Conservation (phyloP, 768 basidiomycete genomes). For the Hypholoma sublateritium region DNA sequence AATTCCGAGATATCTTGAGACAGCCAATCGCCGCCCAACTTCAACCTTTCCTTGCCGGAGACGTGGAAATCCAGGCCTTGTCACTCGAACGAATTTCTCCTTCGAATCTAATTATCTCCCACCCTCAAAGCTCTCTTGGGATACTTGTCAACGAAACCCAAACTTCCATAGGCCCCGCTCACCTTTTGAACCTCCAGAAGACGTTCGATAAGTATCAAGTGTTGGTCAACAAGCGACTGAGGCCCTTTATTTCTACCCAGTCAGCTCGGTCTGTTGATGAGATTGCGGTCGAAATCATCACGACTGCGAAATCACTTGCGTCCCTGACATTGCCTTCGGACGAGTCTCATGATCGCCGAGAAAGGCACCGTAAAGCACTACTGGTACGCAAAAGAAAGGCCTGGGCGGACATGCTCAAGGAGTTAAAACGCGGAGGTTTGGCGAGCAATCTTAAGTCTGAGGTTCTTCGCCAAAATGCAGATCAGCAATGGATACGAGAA, state of each 20-base stretch:
- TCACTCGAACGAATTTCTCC: not conserved
- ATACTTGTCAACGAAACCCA: not conserved
- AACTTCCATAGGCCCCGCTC: conserved; percentile 20
- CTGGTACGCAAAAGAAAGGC: conserved; percentile 85
- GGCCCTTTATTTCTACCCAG: conserved; percentile 38
- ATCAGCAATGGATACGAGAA: conserved; percentile 63
- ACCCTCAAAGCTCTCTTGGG: not conserved
- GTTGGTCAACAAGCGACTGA: conserved; percentile 43
- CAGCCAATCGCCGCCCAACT: conserved; percentile 58
- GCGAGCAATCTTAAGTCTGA: conserved; percentile 72
- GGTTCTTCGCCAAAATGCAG: conserved; percentile 52
- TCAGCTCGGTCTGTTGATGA: conserved; percentile 49
- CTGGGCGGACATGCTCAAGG: conserved; percentile 88
- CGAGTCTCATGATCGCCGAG: conserved; percentile 47
- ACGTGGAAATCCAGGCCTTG: conserved; percentile 31
- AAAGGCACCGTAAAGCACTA: conserved; percentile 69
- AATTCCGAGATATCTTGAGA: conserved; percentile 87
- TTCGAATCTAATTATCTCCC: not conserved
- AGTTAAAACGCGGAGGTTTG: conserved; percentile 79
- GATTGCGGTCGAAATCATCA: conserved; percentile 62
- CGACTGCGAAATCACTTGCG: conserved; percentile 57
- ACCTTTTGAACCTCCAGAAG: conserved; percentile 46
- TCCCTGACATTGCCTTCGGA: conserved; percentile 40
- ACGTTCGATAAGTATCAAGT: conserved; percentile 52
- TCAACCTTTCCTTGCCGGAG: conserved; percentile 32